Evolutionary conservation across 306 rosid genomes (phyloP), one percentile per base, ranked within the genome.

Genomic region (Benincasa hispida): DNA sequence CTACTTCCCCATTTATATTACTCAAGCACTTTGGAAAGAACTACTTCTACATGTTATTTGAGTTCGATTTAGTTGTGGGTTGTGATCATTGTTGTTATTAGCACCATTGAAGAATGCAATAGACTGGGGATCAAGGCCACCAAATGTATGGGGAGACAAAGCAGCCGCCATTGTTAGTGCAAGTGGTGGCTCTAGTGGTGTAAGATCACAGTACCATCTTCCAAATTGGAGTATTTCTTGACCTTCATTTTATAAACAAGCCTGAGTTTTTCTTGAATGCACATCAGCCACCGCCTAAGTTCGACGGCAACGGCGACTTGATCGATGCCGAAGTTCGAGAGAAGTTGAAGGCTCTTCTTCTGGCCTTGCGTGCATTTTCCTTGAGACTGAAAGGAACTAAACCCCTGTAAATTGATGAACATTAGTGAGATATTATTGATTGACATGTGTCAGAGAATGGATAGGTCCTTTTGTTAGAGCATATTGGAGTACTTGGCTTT

Each of bases 241-340:
- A 93, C 76, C 89, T 93, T 72, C 98, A 91, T 86, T 93, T 91
- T 89, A 91, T 93, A 58, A 91, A 93, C 79, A 93, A 91, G 74
- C 98, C 98, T 1, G 97, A 93, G 85, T 87, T 87, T 72, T 87
- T 84, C 84, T 62, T 91, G 69, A 80, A 86, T 1, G 98, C 85
- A 4, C 84, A 87, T 65, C 85, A 90, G 73, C 91, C 92, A 61
- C 97, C 97, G 0, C 77, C 83, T 10, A 91, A 91, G 88, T 93
- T 93, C 35, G 90, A 88, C 80, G 3, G 6, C 18, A 85, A 86
- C 10, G 96, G 97, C 1, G 87, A 93, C 75, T 81, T 93, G 79
- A 84, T 91, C 59, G 97, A 90, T 79, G 84, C 75, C 79, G 81
- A 79, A 1, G 30, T 42, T 60, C 89, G 82, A 78, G 82, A 63